These are phyloP conservation scores for Pythium utonaiense DNA, from an alignment of 352 stramenopile species.

Conservation along the genomic window DNA sequence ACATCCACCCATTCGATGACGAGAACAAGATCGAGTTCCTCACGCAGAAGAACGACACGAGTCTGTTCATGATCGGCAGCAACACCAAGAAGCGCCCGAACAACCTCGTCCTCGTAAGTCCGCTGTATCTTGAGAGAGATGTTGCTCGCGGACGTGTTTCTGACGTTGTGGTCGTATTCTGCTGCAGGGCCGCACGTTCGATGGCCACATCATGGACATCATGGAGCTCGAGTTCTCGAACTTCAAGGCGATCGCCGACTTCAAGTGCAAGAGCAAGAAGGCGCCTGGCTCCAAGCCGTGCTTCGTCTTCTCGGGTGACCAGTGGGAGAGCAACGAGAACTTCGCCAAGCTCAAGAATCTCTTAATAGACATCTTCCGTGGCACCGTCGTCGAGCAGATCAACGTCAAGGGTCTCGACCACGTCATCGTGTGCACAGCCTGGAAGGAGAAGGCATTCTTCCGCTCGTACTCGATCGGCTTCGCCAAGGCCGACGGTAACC, in stretches of 20 bases:
- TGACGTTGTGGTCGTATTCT: neutral
- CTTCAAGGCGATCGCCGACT: slow-evolving; percentile 93
- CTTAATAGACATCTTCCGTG: slow-evolving; percentile 96
- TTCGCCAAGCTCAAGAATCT: slow-evolving; percentile 94
- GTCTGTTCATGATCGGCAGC: slow-evolving; percentile 94
- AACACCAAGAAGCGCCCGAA: slow-evolving; percentile 99
- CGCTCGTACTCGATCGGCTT: slow-evolving; percentile 96
- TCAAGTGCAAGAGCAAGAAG: slow-evolving; percentile 91
- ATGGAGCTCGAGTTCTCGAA: slow-evolving; percentile 96
- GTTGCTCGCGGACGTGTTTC: neutral
- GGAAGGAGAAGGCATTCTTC: slow-evolving; percentile 92
- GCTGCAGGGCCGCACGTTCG: slow-evolving; percentile 92
- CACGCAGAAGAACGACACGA: slow-evolving; percentile 97
- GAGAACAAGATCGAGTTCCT: slow-evolving; percentile 92
- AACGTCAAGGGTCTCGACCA: slow-evolving; percentile 96
- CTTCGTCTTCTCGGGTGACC: slow-evolving; percentile 94
- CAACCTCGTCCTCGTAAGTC: slow-evolving; percentile 92
- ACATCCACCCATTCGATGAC: slow-evolving; percentile 93
- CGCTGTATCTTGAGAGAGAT: neutral
- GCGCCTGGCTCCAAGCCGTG: slow-evolving; percentile 93
- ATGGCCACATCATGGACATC: slow-evolving; percentile 98
- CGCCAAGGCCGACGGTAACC: slow-evolving; percentile 83
- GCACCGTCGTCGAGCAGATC: slow-evolving; percentile 94
- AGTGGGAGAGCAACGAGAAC: slow-evolving; percentile 90
- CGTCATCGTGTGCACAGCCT: slow-evolving; percentile 95